These are phyloP conservation scores for Berberis thunbergii DNA, from an alignment of 164 flowering plant species.

Conservation along the genomic window DNA sequence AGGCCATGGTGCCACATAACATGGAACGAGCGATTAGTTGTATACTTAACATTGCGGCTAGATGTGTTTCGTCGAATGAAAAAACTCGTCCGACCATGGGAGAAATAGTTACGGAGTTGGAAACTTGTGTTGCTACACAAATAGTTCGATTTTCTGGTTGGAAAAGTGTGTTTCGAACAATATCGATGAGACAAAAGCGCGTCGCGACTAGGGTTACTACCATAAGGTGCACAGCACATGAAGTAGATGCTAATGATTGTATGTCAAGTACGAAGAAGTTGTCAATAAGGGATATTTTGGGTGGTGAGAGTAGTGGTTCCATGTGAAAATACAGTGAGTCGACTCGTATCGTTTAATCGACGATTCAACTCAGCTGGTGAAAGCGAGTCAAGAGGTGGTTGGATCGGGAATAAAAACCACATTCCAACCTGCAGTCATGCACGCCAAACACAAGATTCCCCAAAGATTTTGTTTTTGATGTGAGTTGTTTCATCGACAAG, in stretches of 20 bases:
- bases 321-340: background rate
- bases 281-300: background rate
- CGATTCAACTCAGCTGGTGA: background rate
- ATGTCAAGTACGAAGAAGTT: background rate
- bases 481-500: too few relatives aligned
- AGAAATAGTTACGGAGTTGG: conserved; percentile 18
- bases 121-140: background rate
- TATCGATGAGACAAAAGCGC: background rate
- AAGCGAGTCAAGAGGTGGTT: background rate
- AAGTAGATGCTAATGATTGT: background rate
- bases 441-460: background rate
- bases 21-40: conserved; percentile 7
- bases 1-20: conserved; percentile 1
- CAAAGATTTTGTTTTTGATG: background rate
- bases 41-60: conserved; percentile 30
- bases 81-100: conserved; percentile 15
- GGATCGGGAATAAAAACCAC: background rate
- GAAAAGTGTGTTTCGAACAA: background rate
- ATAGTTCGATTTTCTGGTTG: background rate
- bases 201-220: too few relatives aligned
- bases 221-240: background rate
- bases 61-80: conserved; percentile 19
- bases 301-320: background rate
- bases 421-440: background rate
- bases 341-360: background rate